These are phyloP conservation scores for Floccularia luteovirens DNA, from an alignment of 768 basidiomycete species.

Conservation along the genomic window DNA sequence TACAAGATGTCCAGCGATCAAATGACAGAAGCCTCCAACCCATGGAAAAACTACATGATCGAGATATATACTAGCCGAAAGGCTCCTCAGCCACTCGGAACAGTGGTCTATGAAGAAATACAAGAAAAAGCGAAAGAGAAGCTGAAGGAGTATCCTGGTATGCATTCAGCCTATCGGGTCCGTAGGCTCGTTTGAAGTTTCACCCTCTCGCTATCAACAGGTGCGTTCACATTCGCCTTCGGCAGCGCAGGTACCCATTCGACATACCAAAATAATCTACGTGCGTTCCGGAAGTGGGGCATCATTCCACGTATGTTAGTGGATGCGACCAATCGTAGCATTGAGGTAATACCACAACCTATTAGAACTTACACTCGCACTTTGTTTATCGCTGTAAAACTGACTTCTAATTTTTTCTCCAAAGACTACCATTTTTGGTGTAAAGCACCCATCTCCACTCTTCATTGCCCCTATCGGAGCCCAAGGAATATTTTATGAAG, in stretches of 20 bases:
- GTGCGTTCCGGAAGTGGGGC: constrained; percentile 56
- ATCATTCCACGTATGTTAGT: constrained; percentile 81
- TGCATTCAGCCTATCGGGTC: constrained; percentile 8
- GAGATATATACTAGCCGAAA: constrained; percentile 29
- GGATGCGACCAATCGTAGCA: constrained; percentile 43
- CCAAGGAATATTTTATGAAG: constrained; percentile 64
- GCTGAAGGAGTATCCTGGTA: constrained; percentile 50
- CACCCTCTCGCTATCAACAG: constrained; percentile 16
- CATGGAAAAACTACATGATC: constrained; percentile 34
- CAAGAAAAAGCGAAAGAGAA: constrained; percentile 61
- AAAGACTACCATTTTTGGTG: constrained; percentile 67
- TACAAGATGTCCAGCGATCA: too few relatives aligned
- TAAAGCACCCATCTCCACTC: constrained; percentile 52
- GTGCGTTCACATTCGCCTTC: constrained; percentile 67
- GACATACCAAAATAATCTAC: constrained; percentile 62
- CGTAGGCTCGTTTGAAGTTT: background rate
- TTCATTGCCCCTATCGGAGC: constrained; percentile 74
- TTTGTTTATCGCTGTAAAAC: background rate
- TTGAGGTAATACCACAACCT: constrained; percentile 38
- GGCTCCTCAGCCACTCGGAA: constrained; percentile 43
- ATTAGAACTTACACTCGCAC: background rate
- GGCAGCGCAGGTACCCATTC: constrained; percentile 69
- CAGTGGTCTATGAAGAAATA: constrained; percentile 54
- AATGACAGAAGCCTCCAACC: too few relatives aligned
- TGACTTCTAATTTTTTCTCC: background rate